Conservation (phyloP, 2,329 filamentous ascomycete genomes). For the Sporothrix humicola region DNA sequence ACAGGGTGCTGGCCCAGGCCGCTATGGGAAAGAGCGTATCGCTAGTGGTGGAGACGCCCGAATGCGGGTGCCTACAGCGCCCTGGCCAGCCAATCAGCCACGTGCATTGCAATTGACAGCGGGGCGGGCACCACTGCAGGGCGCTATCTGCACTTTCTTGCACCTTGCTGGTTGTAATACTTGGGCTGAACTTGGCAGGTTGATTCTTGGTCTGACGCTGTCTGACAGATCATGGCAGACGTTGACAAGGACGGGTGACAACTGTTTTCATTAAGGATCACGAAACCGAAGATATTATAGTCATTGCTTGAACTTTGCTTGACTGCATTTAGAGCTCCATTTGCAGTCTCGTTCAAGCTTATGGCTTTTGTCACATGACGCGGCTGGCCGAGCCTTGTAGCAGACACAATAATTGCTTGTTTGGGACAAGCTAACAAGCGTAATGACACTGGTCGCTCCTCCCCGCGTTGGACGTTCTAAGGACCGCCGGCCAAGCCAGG, state of each 20-base stretch:
- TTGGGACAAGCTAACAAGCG: conserved; percentile 17
- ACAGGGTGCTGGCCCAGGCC: background rate
- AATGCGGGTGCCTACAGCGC: conserved; percentile 9
- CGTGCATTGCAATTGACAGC: conserved; percentile 5
- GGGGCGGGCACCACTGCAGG: background rate
- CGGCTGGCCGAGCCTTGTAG: conserved; percentile 24
- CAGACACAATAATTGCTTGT: conserved; percentile 15
- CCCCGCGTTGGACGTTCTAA: conserved; percentile 2
- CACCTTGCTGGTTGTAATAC: background rate
- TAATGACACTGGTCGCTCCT: background rate
- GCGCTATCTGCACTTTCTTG: background rate
- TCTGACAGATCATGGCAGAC: conserved; percentile 4
- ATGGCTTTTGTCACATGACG: background rate
- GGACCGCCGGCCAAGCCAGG: conserved; percentile 13
- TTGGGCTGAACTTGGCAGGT: background rate
- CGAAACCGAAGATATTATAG: background rate
- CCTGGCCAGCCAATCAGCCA: conserved; percentile 18
- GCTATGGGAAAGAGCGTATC: conserved; percentile 13
- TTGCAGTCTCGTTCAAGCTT: background rate
- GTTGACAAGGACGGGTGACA: background rate
- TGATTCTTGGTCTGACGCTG: background rate
- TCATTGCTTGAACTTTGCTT: too few species aligned
- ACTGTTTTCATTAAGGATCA: background rate
- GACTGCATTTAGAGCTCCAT: too few species aligned
- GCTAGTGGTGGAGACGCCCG: background rate